These are phyloP conservation scores for Rosa chinensis DNA, from an alignment of 306 rosid species.

Conservation along the genomic window DNA sequence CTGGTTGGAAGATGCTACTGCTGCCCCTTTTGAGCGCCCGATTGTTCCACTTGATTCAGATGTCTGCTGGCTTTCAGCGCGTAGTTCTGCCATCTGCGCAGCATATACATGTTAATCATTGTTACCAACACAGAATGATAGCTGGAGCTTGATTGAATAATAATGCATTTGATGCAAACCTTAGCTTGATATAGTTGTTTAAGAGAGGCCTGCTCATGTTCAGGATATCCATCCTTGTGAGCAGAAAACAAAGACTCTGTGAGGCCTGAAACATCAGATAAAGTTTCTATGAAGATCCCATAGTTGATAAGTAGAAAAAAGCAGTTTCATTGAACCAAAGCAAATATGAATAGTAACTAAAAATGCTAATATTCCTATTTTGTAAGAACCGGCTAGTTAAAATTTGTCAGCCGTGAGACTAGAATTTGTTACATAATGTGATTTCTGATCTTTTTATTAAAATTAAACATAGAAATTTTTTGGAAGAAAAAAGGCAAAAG, in stretches of 20 bases:
- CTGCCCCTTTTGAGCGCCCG: constrained; percentile 88
- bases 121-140: constrained; percentile 22
- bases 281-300: constrained; percentile 20
- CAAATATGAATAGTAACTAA: background rate
- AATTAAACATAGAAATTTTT: background rate
- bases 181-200: constrained; percentile 79
- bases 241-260: constrained; percentile 86
- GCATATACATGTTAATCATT: constrained; percentile 21
- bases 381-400: background rate
- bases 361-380: background rate
- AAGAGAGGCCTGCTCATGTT: constrained; percentile 94
- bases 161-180: constrained; percentile 50
- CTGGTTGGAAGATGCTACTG: constrained; percentile 74
- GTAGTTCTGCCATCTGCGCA: constrained; percentile 85
- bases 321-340: constrained; percentile 12
- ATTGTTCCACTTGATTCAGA: constrained; percentile 85
- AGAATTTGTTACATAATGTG: background rate
- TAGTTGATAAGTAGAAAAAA: constrained; percentile 19
- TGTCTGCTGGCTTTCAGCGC: constrained; percentile 75
- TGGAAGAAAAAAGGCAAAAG: background rate
- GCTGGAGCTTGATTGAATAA: constrained; percentile 16
- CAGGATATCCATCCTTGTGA: constrained; percentile 98
- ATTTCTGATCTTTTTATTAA: background rate
- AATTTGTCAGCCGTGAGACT: background rate
- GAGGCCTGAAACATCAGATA: constrained; percentile 65